Base-by-base conservation (phyloP, 2,329 filamentous ascomycete species). In the Geosmithia putterillii region DNA sequence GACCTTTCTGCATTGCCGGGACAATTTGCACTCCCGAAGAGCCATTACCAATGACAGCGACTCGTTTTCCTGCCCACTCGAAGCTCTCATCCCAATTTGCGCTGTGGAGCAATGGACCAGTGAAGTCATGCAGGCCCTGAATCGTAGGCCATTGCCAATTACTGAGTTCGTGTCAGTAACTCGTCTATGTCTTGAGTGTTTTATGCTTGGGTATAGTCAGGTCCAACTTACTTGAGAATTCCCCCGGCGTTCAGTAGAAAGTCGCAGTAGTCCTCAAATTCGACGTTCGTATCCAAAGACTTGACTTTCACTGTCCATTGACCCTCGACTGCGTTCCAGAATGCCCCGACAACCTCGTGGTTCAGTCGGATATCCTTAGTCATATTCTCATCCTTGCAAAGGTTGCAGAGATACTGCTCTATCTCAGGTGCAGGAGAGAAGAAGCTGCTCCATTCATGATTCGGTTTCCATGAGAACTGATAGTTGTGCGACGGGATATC, bases 401-500 rank as follows among this genome's bases (percentile, higher is more conserved):
- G 54, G 7, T 51, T 50, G 42, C 63, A 58, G 19, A 79, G 62
- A 47, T 79, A 79, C 7, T 60, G 57, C 39, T 67, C 61, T 40
- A 80, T 79, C 52, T 79, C 76, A 1, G 59, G 58, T 1, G 70
- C 70, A 2, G 65, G 57, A 0, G 71, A 64, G 52, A 73, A 79
- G 56, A 79, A 75, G 44, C 69, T 67, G 23, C 66, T 65, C 76
- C 77, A 81, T 37, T 69, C 65, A 7, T 67, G 69, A 53, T 80
- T 81, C 2, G 70, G 71, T 44, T 71, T 66, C 69, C 73, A 80
- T 2, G 73, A 73, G 52, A 77, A 79, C 51, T 77, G 75, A 52
- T 81, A 81, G 54, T 73, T 76, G 57, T 81, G 76, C 50, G 67
- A 70, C 7, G 73, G 73, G 17, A 76, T 64, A 51, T 77, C 73